Base-by-base conservation (phyloP, 352 stramenopile genomes). In the Salisapilia sapeloensis region DNA sequence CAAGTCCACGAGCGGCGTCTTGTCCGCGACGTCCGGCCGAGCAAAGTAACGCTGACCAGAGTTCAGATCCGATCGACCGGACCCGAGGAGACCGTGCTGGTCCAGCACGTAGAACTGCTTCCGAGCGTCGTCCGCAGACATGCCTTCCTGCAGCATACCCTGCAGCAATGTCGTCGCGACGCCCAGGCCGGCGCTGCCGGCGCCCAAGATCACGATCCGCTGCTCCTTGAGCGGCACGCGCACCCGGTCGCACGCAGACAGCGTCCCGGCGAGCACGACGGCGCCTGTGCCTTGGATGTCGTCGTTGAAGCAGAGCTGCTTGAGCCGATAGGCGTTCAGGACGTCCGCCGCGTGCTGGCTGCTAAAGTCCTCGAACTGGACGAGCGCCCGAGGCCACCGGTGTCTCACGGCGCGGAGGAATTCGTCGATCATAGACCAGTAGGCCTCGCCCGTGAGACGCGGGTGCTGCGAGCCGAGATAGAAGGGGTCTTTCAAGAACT, bases 211-310 rank as follows among this genome's bases (percentile, higher is more conserved):
- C 4, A 97, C 58, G 56, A 98, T 96, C 20, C 81, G 67, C 55
- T 97, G 86, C 29, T 97, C 77, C 41, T 84, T 87, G 11, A 98
- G 53, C 26, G 71, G 69, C 25, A 78, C 64, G 9, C 67, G 29
- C 3, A 84, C 69, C n/a, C 52, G 71, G 24, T 53, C 50, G 14
- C 72, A 83, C n/a, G 69, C 72, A 29, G 62, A 82, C 11, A 87
- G 44, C 42, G 69, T 63, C 9, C 92, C 92, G 21, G 91, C 91
- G 27, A 98, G 46, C 36, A 95, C 80, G 0, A 91, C 96, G 8
- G 92, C 89, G 31, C 89, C 94, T 5, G 94, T 98, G 18, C 94
- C 94, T 48, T 98, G 94, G 47, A 98, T 98, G 52, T 98, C 94
- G 63, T 98, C 94, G 53, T 97, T 97, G 51, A 97, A 97, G 49